Conservation (phyloP, 139 green algal species). For the Coccomyxa sp. region DNA sequence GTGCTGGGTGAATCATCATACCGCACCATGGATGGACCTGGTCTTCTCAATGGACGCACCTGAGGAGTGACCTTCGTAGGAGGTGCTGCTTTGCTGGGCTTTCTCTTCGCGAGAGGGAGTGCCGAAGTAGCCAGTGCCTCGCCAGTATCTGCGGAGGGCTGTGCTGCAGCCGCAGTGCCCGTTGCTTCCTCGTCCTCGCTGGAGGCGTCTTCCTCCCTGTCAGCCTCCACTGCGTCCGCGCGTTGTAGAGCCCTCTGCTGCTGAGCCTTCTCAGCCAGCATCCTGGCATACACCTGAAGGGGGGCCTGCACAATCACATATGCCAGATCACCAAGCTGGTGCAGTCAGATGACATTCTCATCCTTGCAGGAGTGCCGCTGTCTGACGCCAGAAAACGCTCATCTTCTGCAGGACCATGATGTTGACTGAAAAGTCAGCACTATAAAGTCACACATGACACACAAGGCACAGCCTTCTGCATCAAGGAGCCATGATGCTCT, state of each 20-base stretch:
- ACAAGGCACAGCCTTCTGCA: neutral
- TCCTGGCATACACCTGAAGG: slow-evolving; percentile 43
- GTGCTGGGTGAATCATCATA: neutral
- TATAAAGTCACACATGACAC: neutral
- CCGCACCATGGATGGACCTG: too few species aligned
- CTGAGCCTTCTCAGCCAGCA: slow-evolving; percentile 38
- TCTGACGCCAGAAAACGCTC: neutral
- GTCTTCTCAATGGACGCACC: too few species aligned
- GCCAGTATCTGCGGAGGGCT: neutral
- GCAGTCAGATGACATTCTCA: neutral
- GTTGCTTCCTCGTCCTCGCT: neutral
- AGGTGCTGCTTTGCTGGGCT: neutral
- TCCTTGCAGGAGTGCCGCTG: neutral
- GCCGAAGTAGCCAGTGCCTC: neutral
- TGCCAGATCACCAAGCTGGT: neutral
- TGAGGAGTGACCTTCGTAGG: too few species aligned
- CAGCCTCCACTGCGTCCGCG: slow-evolving; percentile 22
- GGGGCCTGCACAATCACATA: slow-evolving; percentile 32
- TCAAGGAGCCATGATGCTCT: too few species aligned
- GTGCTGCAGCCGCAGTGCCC: neutral
- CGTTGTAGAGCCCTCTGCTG: slow-evolving; percentile 38
- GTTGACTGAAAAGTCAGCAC: neutral
- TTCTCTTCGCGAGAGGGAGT: neutral
- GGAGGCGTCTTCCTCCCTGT: neutral
- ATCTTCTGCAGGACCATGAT: neutral